These are phyloP conservation scores for Sequoiadendron giganteum DNA, from an alignment of 75 land plant species.

Conservation along the genomic window DNA sequence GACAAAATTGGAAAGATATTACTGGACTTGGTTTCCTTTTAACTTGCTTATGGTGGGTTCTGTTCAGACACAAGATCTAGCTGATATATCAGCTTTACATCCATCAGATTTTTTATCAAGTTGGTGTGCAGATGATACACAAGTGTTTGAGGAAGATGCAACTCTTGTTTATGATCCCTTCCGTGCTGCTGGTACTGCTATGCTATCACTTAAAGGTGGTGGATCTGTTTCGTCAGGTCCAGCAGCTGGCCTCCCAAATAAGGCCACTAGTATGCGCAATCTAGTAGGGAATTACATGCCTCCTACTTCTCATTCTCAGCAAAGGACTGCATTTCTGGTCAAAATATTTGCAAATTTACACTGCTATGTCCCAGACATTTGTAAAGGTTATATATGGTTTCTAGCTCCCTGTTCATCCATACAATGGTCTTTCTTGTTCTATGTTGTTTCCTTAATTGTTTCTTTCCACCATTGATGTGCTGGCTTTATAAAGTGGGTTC, in stretches of 20 bases:
- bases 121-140: slow-evolving; percentile 70
- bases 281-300: slow-evolving; percentile 28
- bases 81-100: slow-evolving; percentile 55
- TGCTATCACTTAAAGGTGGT: slow-evolving; percentile 37
- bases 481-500: background rate
- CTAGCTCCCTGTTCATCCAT: background rate
- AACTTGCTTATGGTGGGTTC: background rate
- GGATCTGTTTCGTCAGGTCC: slow-evolving; percentile 14
- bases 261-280: slow-evolving; percentile 32
- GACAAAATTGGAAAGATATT: background rate
- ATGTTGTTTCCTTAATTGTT: background rate
- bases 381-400: slow-evolving; percentile 60
- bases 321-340: slow-evolving; percentile 81
- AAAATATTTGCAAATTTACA: slow-evolving; percentile 94
- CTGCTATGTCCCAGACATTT: slow-evolving; percentile 84
- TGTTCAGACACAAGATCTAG: slow-evolving; percentile 74
- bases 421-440: background rate
- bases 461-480: background rate
- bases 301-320: slow-evolving; percentile 62
- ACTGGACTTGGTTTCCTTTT: background rate
- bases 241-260: slow-evolving; percentile 24
- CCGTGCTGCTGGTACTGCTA: slow-evolving; percentile 72
- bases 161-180: slow-evolving; percentile 79
- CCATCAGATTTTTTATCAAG: slow-evolving; percentile 69
- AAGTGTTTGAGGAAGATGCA: slow-evolving; percentile 56